A percentile compares a stretch with the other conserved stretches of the same genome.
Evolutionary conservation across 2,329 filamentous ascomycete genomes (phyloP).

Genomic region (Peltaster fructicola): DNA sequence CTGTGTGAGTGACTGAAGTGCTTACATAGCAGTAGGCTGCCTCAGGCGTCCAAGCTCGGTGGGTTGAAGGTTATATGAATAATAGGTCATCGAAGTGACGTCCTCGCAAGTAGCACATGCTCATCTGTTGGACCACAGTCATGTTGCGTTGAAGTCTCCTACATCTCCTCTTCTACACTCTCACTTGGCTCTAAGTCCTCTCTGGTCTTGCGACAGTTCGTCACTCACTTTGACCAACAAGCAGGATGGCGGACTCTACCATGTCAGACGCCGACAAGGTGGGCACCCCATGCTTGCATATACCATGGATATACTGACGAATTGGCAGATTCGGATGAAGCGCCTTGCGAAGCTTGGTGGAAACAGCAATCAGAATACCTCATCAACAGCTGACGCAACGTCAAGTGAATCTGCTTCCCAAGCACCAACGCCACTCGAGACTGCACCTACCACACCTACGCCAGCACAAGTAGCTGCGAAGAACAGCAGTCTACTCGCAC

Average conservation of each 20-base stretch:
- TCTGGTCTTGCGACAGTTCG: too few species aligned
- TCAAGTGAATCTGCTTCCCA: conserved; percentile 5
- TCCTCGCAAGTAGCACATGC: too few species aligned
- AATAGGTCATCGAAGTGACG: too few species aligned
- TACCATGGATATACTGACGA: conserved; percentile 6
- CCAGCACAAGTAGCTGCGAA: conserved; percentile 1
- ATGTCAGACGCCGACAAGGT: conserved; percentile 32
- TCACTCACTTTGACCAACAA: too few species aligned
- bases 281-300: conserved; percentile 3
- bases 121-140: too few species aligned
- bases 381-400: conserved; percentile 5
- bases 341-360: conserved; percentile 45
- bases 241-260: conserved; percentile 13
- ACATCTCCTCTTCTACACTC: too few species aligned
- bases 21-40: too few species aligned
- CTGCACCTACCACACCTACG: conserved; percentile 3
- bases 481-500: conserved; percentile 3
- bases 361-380: conserved; percentile 10
- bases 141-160: too few species aligned
- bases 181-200: too few species aligned
- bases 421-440: conserved; percentile 4
- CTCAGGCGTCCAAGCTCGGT: too few species aligned
- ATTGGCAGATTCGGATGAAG: conserved; percentile 45
- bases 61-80: too few species aligned
- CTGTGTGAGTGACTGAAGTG: too few species aligned